These are phyloP conservation scores for Excoecaria cochinchinensis DNA, from an alignment of 345 rosid species.

Conservation along the genomic window DNA sequence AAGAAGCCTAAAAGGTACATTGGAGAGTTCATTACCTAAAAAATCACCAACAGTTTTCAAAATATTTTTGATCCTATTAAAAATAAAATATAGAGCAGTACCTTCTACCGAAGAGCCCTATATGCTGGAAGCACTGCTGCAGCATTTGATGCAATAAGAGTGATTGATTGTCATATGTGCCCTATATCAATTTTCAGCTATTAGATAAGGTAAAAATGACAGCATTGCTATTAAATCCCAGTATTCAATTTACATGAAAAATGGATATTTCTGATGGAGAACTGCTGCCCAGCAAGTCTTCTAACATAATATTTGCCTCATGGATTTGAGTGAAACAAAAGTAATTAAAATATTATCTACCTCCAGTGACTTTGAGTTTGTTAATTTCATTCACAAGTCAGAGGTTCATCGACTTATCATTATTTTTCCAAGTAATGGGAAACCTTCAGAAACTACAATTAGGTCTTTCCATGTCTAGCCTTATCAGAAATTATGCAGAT, in stretches of 20 bases:
- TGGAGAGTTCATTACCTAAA: background rate
- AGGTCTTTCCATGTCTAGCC: too few species aligned
- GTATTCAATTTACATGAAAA: constrained; percentile 17
- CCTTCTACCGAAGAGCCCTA: constrained; percentile 86
- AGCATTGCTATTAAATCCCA: constrained; percentile 7
- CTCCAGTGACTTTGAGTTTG: too few species aligned
- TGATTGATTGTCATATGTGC: constrained; percentile 65
- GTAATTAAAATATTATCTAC: constrained; percentile 1
- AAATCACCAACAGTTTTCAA: background rate
- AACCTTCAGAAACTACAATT: too few species aligned
- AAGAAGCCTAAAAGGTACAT: background rate
- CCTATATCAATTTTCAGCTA: too few species aligned
- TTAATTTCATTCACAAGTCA: too few species aligned
- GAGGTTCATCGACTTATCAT: too few species aligned
- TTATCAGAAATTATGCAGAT: too few species aligned
- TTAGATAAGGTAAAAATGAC: constrained; percentile 19
- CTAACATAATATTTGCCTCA: background rate
- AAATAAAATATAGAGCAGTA: constrained; percentile 25
- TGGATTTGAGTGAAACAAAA: background rate
- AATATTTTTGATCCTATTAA: background rate
- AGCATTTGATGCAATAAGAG: constrained; percentile 83
- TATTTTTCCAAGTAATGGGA: too few species aligned
- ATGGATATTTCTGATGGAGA: constrained; percentile 6
- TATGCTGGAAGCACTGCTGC: constrained; percentile 88
- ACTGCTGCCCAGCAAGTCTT: background rate